A percentile compares a stretch with the other conserved stretches of the same genome.
phyloP scores from a whole-genome alignment of 1,284 basidiomycete genomes.

The Leccinum pseudoinsigne region DNA sequence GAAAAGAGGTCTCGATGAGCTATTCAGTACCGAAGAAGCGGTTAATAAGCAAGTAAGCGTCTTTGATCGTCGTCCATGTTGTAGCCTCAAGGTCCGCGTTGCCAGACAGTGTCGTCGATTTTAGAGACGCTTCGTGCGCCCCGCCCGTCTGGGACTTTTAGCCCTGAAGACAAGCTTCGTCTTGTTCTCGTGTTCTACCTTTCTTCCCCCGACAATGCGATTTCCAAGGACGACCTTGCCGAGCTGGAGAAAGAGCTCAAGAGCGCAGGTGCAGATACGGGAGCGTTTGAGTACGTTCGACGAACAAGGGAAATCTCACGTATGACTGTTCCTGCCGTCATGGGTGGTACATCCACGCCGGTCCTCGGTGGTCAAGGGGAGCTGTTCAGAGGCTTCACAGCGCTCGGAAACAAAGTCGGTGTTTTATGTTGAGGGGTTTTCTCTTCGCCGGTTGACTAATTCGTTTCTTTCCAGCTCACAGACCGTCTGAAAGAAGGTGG shows the following conservation, averaged over 20 bases:
- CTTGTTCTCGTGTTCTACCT: slow-evolving; percentile 95
- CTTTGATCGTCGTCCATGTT: neutral
- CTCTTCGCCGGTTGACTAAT: slow-evolving; percentile 5
- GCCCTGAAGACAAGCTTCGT: slow-evolving; percentile 86
- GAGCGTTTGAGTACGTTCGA: slow-evolving; percentile 92
- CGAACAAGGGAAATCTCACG: slow-evolving; percentile 88
- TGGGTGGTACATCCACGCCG: slow-evolving; percentile 73
- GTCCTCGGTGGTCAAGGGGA: slow-evolving; percentile 74
- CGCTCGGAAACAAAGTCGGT: slow-evolving; percentile 84
- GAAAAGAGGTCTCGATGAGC: slow-evolving; percentile 90
- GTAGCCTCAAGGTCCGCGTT: slow-evolving; percentile 10
- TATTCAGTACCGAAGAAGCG: slow-evolving; percentile 95
- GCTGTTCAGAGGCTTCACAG: slow-evolving; percentile 90
- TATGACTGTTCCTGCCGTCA: slow-evolving; percentile 77
- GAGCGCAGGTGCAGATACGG: slow-evolving; percentile 75
- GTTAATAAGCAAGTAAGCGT: slow-evolving; percentile 74
- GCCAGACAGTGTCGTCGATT: slow-evolving; percentile 74
- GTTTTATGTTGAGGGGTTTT: neutral
- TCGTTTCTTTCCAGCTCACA: slow-evolving; percentile 59
- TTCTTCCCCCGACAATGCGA: slow-evolving; percentile 75
- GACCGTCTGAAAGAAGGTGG: slow-evolving; percentile 94
- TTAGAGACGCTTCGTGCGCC: slow-evolving; percentile 79
- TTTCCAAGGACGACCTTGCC: slow-evolving; percentile 84
- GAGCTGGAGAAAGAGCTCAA: slow-evolving; percentile 90
- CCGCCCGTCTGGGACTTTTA: slow-evolving; percentile 66